Evolutionary conservation across 163 green algal species (phyloP), one percentile per base, ranked within the genome.

Genomic region (Scenedesmus sp.): DNA sequence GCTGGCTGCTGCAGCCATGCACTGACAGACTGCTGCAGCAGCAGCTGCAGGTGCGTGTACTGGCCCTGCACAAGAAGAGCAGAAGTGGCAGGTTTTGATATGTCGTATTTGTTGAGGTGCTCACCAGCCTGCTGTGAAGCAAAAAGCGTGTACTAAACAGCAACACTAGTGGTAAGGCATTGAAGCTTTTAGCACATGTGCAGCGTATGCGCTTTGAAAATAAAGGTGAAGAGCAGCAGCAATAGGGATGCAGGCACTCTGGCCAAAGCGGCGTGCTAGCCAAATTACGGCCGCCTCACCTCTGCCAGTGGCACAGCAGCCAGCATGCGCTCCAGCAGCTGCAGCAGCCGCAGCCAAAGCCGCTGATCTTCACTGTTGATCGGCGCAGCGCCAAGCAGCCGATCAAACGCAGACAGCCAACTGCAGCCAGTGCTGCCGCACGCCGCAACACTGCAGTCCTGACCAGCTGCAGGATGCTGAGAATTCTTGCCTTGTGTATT

Each of bases 321-420:
- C 73, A 92, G 57, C 88, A 91, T 76, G 0, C 77, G 73, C 73
- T 92, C 82, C 56, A 95, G 23, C 90, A 92, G 81, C n/a, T 82
- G 66, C 57, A 94, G 86, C 79, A 93, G 59, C 86, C 88, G 86
- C 56, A 93, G 76, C 86, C 90, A 93, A 46, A 90, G 76, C n/a
- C 67, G 20, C 83, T 93, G 90, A 18, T 93, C 90, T 7, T 93
- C 90, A 7, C 13, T 9, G 18, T 81, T 93, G 18, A 93, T 73
- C 15, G 90, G 90, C 66, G 90, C 70, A 73, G 84, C 55, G 2
- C 83, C 73, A 5, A 93, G 57, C 67, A 93, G 54, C 66, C 89
- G 64, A 1, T 60, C 62, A 56, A 88, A 74, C n/a, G 89, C 81
- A 18, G 60, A 81, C 81, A 52, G 60, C 81, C 81, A 92, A n/a